Conservation (phyloP, 805 yeast genomes). For the Candida krabiensis region DNA sequence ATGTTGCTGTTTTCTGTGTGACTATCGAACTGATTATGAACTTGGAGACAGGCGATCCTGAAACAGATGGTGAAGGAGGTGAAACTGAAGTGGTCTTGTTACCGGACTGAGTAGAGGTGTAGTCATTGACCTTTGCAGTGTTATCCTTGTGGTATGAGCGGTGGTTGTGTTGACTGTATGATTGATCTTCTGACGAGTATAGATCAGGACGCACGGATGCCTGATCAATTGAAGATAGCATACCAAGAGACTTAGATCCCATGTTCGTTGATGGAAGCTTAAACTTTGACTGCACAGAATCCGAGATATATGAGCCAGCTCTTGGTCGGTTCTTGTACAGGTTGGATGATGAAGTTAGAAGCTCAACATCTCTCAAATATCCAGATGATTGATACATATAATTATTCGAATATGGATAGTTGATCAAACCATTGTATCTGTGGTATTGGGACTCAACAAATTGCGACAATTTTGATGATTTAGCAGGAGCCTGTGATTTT, state of each 20-base stretch:
- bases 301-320: slow-evolving; percentile 20
- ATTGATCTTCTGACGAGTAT: slow-evolving; percentile 3
- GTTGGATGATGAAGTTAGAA: slow-evolving; percentile 48
- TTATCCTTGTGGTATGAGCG: not conserved
- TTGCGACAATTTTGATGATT: slow-evolving; percentile 20
- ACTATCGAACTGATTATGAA: slow-evolving; percentile 12
- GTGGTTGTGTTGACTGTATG: slow-evolving; percentile 11
- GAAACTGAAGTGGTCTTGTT: slow-evolving; percentile 13
- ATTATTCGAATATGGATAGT: slow-evolving; percentile 55
- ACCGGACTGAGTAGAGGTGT: not conserved
- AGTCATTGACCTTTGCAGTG: not conserved
- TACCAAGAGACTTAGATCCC: slow-evolving; percentile 4
- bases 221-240: slow-evolving; percentile 17
- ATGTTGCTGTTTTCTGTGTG: slow-evolving; percentile 6
- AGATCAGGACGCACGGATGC: slow-evolving; percentile 19
- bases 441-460: slow-evolving; percentile 26
- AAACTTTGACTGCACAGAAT: slow-evolving; percentile 12
- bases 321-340: slow-evolving; percentile 40
- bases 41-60: slow-evolving; percentile 12
- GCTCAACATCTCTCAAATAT: slow-evolving; percentile 48
- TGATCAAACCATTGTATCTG: slow-evolving; percentile 29
- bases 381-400: slow-evolving; percentile 50
- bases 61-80: slow-evolving; percentile 26
- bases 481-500: slow-evolving; percentile 4
- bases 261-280: slow-evolving; percentile 23